Evolutionary conservation across 2,329 filamentous ascomycete genomes (phyloP), one percentile per base, ranked within the genome.

Genomic region (Grosmannia penicillata): DNA sequence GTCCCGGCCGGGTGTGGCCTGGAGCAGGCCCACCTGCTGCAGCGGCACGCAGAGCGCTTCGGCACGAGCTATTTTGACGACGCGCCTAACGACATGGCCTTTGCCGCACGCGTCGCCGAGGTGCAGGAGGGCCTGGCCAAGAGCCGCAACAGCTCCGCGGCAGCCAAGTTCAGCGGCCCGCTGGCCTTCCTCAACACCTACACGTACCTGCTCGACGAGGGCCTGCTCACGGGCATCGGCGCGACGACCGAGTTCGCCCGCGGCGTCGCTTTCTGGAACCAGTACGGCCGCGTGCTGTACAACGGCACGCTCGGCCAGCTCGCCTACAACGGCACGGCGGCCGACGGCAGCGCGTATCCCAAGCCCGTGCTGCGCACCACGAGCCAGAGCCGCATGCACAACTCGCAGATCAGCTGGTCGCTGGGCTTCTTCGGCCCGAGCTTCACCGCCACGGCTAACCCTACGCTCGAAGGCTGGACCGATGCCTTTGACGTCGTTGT

Each of bases 21-120:
- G 39, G 63, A 68, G 41, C 66, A 72, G 49, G 66, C 58, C 1
- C 68, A 72, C 45, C 55, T 61, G 6, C 57, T 75, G 14, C 68
- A 73, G 47, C 60, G 70, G 22, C 70, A 74, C 50, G 65, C 66
- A 1, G 57, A 73, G 43, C 60, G 70, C 19, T 72, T 69, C 31
- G 65, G 55, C 11, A 57, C 53, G 38, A 51, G 55, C 15, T 56
- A 53, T 41, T 54, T 54, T 22, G 58, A 69, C 43, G 70, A 74
- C 45, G 68, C 65, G 1, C 47, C 44, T 18, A 68, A 66, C 44
- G 61, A 70, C 44, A 57, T 59, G 32, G 48, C 53, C 11, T 73
- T 74, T 43, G 63, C 56, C 1, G 48, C 54, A 13, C 72, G 72
- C 49, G 48, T 73, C 51, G 6, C 45, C 53, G 1, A 56, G 63